Conservation (phyloP, 768 basidiomycete species). For the Psilocybe subaeruginosa region DNA sequence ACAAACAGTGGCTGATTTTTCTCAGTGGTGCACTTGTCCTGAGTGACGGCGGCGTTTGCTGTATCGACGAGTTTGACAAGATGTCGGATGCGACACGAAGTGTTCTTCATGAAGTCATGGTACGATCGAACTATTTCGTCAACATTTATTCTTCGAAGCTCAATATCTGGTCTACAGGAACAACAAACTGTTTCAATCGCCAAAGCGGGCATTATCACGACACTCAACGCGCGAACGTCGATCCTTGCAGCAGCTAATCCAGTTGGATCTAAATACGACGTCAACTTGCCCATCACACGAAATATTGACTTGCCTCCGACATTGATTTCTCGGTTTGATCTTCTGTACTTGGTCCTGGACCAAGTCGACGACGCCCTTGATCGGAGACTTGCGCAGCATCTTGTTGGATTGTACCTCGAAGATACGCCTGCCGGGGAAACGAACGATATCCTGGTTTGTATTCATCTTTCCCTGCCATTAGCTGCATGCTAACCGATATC, state of each 20-base stretch:
- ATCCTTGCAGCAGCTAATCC: slow-evolving; percentile 98
- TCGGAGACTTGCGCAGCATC: slow-evolving; percentile 85
- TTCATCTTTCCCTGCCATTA: background rate
- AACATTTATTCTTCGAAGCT: background rate
- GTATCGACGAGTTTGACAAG: slow-evolving; percentile 99
- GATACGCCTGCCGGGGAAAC: slow-evolving; percentile 73
- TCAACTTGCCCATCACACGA: slow-evolving; percentile 86
- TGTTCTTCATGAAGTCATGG: slow-evolving; percentile 99
- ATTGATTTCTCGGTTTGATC: slow-evolving; percentile 95
- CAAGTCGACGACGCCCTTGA: slow-evolving; percentile 90
- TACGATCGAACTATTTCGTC: slow-evolving; percentile 26
- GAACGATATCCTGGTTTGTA: slow-evolving; percentile 76
- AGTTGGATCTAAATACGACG: slow-evolving; percentile 93
- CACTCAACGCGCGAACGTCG: slow-evolving; percentile 96
- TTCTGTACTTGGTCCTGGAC: slow-evolving; percentile 95
- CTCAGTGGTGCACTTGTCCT: slow-evolving; percentile 89
- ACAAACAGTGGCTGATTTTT: background rate
- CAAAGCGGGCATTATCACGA: slow-evolving; percentile 98
- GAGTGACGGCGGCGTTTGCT: slow-evolving; percentile 96
- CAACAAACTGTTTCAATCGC: slow-evolving; percentile 99
- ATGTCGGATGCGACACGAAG: slow-evolving; percentile 98
- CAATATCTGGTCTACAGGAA: slow-evolving; percentile 57
- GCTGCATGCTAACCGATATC: background rate
- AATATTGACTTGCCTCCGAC: slow-evolving; percentile 99
- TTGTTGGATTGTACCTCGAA: slow-evolving; percentile 93